Evolutionary conservation across 352 stramenopile species (phyloP).

Genomic region (Peronospora farinosa): DNA sequence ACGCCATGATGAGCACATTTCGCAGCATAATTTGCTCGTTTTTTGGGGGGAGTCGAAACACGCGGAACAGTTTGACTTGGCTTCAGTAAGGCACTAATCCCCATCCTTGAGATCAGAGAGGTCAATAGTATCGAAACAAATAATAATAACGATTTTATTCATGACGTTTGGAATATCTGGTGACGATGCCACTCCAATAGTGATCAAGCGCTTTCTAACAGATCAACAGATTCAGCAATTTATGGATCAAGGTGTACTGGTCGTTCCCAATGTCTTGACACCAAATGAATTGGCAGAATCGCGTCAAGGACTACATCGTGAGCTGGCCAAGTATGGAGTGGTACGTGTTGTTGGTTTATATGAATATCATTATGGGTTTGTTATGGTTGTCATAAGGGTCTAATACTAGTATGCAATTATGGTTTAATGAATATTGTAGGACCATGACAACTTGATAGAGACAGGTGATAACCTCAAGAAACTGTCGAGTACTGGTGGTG

Average conservation of each 20-base stretch:
- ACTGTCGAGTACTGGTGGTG: slow-evolving; percentile 82
- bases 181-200: slow-evolving; percentile 6
- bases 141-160: too few species aligned
- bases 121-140: too few species aligned
- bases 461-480: slow-evolving; percentile 69
- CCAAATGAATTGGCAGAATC: slow-evolving; percentile 48
- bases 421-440: slow-evolving; percentile 14
- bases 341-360: slow-evolving; percentile 25
- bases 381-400: slow-evolving; percentile 1
- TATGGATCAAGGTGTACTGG: slow-evolving; percentile 53
- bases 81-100: slow-evolving; percentile 1
- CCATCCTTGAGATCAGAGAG: too few species aligned
- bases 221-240: slow-evolving; percentile 64
- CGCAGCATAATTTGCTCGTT: slow-evolving; percentile 64
- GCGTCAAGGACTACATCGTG: slow-evolving; percentile 47
- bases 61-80: slow-evolving; percentile 11
- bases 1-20: slow-evolving; percentile 90
- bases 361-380: not conserved
- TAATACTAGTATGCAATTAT: slow-evolving; percentile 5
- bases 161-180: slow-evolving; percentile 14
- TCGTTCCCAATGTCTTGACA: slow-evolving; percentile 68
- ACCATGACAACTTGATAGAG: slow-evolving; percentile 53
- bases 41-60: slow-evolving; percentile 15
- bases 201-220: slow-evolving; percentile 35
- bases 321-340: slow-evolving; percentile 67